Conservation (phyloP, 179 eudicot genomes). For the Amaranthus tricolor region DNA sequence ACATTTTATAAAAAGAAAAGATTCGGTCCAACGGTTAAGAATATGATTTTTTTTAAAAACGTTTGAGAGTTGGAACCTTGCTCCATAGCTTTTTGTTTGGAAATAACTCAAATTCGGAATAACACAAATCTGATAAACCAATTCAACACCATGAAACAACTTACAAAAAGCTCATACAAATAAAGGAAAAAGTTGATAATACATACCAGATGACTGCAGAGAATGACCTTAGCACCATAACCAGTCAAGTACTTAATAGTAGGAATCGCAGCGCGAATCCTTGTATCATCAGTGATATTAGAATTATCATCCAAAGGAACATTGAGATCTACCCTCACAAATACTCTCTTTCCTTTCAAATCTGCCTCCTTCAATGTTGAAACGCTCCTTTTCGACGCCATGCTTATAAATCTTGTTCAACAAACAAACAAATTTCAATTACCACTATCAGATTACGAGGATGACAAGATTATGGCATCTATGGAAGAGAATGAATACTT, state of each 20-base stretch:
- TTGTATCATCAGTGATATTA: slow-evolving; percentile 72
- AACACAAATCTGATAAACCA: not conserved
- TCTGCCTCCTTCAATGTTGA: slow-evolving; percentile 52
- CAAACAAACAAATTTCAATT: not conserved
- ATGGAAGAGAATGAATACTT: too few relatives aligned
- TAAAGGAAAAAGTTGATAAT: not conserved
- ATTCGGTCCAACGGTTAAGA: too few relatives aligned
- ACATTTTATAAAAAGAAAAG: too few relatives aligned
- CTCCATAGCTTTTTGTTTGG: too few relatives aligned
- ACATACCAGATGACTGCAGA: slow-evolving; percentile 46
- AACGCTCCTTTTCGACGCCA: slow-evolving; percentile 79
- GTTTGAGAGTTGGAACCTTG: too few relatives aligned
- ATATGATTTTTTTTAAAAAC: too few relatives aligned
- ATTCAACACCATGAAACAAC: not conserved
- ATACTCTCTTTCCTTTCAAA: slow-evolving; percentile 74
- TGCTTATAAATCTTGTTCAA: slow-evolving; percentile 20
- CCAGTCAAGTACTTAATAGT: slow-evolving; percentile 50
- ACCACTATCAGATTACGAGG: not conserved
- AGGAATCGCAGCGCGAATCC: slow-evolving; percentile 65
- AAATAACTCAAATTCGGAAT: not conserved
- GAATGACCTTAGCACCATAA: slow-evolving; percentile 48
- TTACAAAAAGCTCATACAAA: not conserved
- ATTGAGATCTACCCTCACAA: slow-evolving; percentile 70
- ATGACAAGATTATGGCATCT: too few relatives aligned
- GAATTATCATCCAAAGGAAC: slow-evolving; percentile 68